Evolutionary conservation across 176 grass and related monocot genomes (phyloP), one percentile per base, ranked within the genome.

Genomic region (Avena eriantha): DNA sequence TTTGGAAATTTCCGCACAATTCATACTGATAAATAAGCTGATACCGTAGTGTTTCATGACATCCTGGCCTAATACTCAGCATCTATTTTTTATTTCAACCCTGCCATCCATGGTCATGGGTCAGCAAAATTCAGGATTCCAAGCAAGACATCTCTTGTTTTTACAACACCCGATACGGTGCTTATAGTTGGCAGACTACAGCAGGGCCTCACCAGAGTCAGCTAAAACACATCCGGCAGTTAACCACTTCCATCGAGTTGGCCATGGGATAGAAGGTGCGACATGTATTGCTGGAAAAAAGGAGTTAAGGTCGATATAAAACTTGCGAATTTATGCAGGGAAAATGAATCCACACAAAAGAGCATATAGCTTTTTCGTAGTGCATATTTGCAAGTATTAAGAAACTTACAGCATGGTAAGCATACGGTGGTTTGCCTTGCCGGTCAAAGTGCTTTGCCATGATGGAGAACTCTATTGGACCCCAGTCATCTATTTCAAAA

Each of bases 241-340:
- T 41, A 41, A 41, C 39, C 39, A 41, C 39, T 41, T 41, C 39
- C 39, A 41, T 41, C 39, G 0, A 41, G 39, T 1, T 41, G 39
- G 39, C 39, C 39, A 41, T 41, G 39, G 39, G 39, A 41, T 41
- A 41, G 39, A 41, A 41, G 39, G 39, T 41, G 39, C 39, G 39
- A 41, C 39, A 97, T 88, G 36, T 97, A 92, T 97, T 97, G 92
- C 92, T 97, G 90, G 80, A 85, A 79, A 26, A 2, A 47, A 47
- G 80, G 0, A 69, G 59, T 55, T 19, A 49, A 61, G 4, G 23
- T 3, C 48, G 15, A 85, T 22, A 76, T 51, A 47, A 46, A 64
- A 57, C 58, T 87, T 34, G 14, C 53, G 55, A 82, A 82, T 73
- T 73, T n/a, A 29, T 14, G 9, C 39, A n/a, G 13, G 7, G 35